A percentile compares a stretch with the other conserved stretches of the same genome.
Evolutionary conservation across 495 filamentous ascomycete species (phyloP).

Genomic region (Tuber indicum): DNA sequence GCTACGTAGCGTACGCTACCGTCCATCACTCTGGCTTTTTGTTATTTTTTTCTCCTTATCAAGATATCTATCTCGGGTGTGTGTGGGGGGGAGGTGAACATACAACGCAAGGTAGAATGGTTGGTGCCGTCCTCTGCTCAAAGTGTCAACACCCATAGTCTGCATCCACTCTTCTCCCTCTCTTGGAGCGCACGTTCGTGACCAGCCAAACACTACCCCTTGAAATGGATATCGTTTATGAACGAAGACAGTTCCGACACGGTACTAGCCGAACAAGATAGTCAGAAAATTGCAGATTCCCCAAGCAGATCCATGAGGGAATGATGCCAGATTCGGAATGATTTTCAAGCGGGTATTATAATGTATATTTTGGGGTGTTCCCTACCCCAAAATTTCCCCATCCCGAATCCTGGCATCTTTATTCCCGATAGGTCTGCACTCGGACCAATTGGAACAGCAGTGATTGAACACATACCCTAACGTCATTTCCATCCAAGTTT

Average conservation of each 20-base stretch:
- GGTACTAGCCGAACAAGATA: slow-evolving; percentile 52
- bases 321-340: background rate
- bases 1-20: slow-evolving; percentile 68
- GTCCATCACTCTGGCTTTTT: slow-evolving; percentile 56
- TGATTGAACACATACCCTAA: slow-evolving; percentile 25
- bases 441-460: background rate
- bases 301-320: background rate
- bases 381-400: background rate
- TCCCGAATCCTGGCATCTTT: slow-evolving; percentile 21
- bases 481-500: slow-evolving; percentile 43
- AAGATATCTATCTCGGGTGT: background rate
- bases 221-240: slow-evolving; percentile 75
- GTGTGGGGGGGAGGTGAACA: slow-evolving; percentile 42
- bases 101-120: slow-evolving; percentile 82
- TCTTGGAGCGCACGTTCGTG: slow-evolving; percentile 48
- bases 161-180: slow-evolving; percentile 54
- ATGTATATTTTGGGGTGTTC: background rate
- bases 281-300: slow-evolving; percentile 8
- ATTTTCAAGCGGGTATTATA: background rate
- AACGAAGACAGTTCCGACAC: slow-evolving; percentile 74
- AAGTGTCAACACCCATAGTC: slow-evolving; percentile 57
- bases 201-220: slow-evolving; percentile 84
- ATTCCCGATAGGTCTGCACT: slow-evolving; percentile 17
- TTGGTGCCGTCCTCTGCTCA: slow-evolving; percentile 60
- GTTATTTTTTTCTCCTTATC: slow-evolving; percentile 11